Evolutionary conservation across 2,329 filamentous ascomycete genomes (phyloP).

Genomic region (Botrytis deweyae): DNA sequence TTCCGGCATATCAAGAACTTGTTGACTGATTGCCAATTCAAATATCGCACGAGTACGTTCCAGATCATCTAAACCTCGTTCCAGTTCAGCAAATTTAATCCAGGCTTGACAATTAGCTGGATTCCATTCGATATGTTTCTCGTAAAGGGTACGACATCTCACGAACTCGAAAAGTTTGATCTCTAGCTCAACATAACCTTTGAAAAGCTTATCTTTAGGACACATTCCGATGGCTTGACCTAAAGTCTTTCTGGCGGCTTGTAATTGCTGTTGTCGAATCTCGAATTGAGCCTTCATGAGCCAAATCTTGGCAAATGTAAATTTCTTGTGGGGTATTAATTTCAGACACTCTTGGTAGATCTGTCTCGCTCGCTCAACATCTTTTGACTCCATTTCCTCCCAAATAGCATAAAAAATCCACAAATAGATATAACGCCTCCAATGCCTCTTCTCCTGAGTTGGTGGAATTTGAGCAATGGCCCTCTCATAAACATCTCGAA

Average conservation of each 20-base stretch:
- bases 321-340: conserved; percentile 90
- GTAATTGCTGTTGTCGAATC: conserved; percentile 79
- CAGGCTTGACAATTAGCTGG: conserved; percentile 87
- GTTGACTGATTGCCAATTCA: conserved; percentile 81
- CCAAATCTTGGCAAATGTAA: conserved; percentile 98
- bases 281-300: conserved; percentile 91
- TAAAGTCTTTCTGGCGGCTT: conserved; percentile 80
- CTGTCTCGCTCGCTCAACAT: conserved; percentile 75
- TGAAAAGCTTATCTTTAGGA: conserved; percentile 93
- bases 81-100: conserved; percentile 94
- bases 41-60: conserved; percentile 88
- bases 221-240: conserved; percentile 91
- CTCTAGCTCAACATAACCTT: conserved; percentile 89
- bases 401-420: conserved; percentile 97
- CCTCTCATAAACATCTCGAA: conserved; percentile 90
- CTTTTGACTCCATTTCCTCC: conserved; percentile 85
- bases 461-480: conserved; percentile 95
- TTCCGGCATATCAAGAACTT: conserved; percentile 92
- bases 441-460: conserved; percentile 94
- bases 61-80: conserved; percentile 85
- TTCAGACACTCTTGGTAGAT: conserved; percentile 88
- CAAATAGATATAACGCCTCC: conserved; percentile 94
- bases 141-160: conserved; percentile 85
- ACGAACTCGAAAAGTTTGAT: conserved; percentile 92
- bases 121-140: conserved; percentile 93